Conservation (phyloP, 495 filamentous ascomycete genomes). For the Penicillium coffeae region DNA sequence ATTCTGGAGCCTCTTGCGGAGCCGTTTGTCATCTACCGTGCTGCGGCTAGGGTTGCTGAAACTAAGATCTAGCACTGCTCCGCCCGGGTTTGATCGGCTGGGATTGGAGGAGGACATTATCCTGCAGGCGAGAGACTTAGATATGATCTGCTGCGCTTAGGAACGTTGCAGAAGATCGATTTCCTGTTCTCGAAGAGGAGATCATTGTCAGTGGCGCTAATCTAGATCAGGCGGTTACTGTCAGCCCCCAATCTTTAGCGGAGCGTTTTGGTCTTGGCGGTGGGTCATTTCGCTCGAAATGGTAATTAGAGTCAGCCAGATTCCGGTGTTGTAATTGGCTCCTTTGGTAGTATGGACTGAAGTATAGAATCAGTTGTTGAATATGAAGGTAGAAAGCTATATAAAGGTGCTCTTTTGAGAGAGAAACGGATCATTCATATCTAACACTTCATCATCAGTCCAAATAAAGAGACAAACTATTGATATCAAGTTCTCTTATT, state of each 20-base stretch:
- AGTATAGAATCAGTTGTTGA: background rate
- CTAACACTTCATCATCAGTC: background rate
- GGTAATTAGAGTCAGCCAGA: constrained; percentile 7
- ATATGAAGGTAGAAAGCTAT: background rate
- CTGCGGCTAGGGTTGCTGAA: background rate
- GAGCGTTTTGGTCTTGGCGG: background rate
- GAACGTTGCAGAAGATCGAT: background rate
- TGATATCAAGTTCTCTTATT: background rate
- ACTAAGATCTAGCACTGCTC: background rate
- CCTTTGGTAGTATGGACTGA: background rate
- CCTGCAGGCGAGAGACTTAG: background rate
- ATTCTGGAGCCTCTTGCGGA: constrained; percentile 14
- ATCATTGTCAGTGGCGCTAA: background rate
- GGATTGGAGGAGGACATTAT: background rate
- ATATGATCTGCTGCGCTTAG: background rate
- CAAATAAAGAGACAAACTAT: background rate
- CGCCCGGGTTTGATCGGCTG: background rate
- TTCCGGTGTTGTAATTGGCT: background rate
- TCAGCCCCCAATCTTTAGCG: background rate
- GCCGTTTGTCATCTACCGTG: constrained; percentile 2
- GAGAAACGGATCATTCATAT: background rate
- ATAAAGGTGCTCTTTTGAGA: background rate
- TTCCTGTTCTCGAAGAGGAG: no score
- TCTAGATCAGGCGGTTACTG: background rate
- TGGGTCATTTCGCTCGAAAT: background rate